Evolutionary conservation across 1,284 basidiomycete species (phyloP).

Genomic region (Porodaedalea pini): DNA sequence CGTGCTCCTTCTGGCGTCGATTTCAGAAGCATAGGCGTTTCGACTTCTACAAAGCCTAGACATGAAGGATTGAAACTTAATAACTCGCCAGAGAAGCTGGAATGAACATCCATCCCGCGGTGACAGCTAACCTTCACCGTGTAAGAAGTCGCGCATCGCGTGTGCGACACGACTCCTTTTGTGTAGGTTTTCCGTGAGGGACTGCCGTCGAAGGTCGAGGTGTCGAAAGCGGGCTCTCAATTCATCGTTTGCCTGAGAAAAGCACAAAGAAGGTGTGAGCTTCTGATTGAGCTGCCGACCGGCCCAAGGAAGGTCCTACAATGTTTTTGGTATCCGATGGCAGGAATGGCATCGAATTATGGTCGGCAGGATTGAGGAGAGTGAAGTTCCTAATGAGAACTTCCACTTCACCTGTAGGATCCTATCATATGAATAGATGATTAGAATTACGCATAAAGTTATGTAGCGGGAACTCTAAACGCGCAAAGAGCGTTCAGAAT

Average conservation of each 20-base stretch:
- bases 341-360: slow-evolving; percentile 66
- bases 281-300: neutral
- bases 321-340: slow-evolving; percentile 73
- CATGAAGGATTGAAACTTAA: slow-evolving; percentile 8
- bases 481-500: neutral
- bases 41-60: slow-evolving; percentile 84
- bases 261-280: neutral
- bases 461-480: neutral
- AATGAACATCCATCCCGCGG: neutral
- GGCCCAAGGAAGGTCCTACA: slow-evolving; percentile 43
- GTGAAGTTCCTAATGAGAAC: slow-evolving; percentile 68
- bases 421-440: slow-evolving; percentile 34
- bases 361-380: slow-evolving; percentile 75
- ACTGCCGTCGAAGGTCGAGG: slow-evolving; percentile 78
- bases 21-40: slow-evolving; percentile 90
- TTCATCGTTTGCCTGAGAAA: slow-evolving; percentile 83
- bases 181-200: slow-evolving; percentile 74
- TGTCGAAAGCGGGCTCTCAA: slow-evolving; percentile 81
- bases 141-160: slow-evolving; percentile 68
- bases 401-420: slow-evolving; percentile 73
- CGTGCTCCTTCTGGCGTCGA: slow-evolving; percentile 93
- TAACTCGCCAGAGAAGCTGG: neutral
- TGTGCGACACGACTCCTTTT: slow-evolving; percentile 80
- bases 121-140: slow-evolving; percentile 60
- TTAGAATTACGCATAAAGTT: neutral